phyloP scores from a whole-genome alignment of 148 eudicot genomes.

The Amaranthus palmeri region DNA sequence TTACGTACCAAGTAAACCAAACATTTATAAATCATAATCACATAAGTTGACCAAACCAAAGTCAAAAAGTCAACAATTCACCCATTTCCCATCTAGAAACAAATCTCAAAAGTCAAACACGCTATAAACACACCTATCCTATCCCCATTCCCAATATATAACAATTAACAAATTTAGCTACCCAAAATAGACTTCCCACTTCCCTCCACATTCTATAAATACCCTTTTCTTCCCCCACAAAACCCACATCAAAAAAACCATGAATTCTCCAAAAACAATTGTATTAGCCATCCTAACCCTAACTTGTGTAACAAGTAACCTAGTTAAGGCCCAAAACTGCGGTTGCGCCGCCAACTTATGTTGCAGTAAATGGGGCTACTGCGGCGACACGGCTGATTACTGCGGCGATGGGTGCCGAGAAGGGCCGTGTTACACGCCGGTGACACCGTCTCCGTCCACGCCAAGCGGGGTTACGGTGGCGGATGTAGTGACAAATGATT shows the following conservation, averaged over 20 bases:
- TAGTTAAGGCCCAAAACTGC: slow-evolving; percentile 32
- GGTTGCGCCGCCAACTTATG: slow-evolving; percentile 35
- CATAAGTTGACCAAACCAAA: not conserved
- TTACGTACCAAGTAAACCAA: too few species aligned
- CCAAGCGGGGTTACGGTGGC: slow-evolving; percentile 25
- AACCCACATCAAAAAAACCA: not conserved
- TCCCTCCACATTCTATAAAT: not conserved
- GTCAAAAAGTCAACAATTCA: slow-evolving; percentile 1
- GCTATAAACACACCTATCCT: not conserved
- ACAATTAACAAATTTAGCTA: not conserved
- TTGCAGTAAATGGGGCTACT: slow-evolving; percentile 49
- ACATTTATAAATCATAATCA: too few species aligned
- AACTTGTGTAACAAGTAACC: not conserved
- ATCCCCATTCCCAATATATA: not conserved
- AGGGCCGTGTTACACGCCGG: slow-evolving; percentile 30
- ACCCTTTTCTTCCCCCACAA: not conserved
- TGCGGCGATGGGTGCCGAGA: slow-evolving; percentile 52
- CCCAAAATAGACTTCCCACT: slow-evolving; percentile 6
- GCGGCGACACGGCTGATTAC: slow-evolving; percentile 39
- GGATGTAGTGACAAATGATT: slow-evolving; percentile 34
- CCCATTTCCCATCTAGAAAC: not conserved
- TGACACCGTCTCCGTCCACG: not conserved
- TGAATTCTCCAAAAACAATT: not conserved
- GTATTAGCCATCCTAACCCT: not conserved
- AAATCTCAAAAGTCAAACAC: not conserved